Percentiles rank a stretch among this genome's conserved stretches.
These are phyloP conservation scores for Noccaea bulbosa DNA, from an alignment of 345 rosid genomes.

Conservation along the genomic window DNA sequence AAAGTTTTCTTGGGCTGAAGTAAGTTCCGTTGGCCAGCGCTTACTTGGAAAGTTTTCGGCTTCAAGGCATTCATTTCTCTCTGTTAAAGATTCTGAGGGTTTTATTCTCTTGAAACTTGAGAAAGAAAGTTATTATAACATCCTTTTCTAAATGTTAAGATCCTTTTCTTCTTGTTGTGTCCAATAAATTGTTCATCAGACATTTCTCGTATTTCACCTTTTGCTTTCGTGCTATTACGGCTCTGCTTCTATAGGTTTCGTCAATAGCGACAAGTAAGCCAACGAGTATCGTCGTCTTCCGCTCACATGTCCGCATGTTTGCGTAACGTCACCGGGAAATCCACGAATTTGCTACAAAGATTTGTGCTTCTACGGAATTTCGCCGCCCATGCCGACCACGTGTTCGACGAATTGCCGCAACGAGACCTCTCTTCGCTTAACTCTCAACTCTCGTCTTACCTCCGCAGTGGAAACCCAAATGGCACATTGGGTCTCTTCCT, in stretches of 20 bases:
- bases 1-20: slow-evolving; percentile 23
- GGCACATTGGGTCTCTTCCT: slow-evolving; percentile 63
- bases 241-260: background rate
- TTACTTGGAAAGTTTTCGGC: slow-evolving; percentile 20
- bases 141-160: slow-evolving; percentile 1
- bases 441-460: slow-evolving; percentile 54
- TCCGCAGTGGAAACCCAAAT: slow-evolving; percentile 48
- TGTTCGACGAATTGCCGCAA: slow-evolving; percentile 60
- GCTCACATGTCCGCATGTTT: slow-evolving; percentile 37
- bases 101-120: slow-evolving; percentile 29
- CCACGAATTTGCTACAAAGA: background rate
- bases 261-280: background rate
- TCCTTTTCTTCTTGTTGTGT: slow-evolving; percentile 27
- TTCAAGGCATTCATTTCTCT: slow-evolving; percentile 29
- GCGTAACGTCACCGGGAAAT: slow-evolving; percentile 6
- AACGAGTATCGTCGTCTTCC: slow-evolving; percentile 6
- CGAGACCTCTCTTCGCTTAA: slow-evolving; percentile 52
- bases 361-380: background rate
- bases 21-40: slow-evolving; percentile 14
- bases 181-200: slow-evolving; percentile 33
- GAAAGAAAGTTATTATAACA: slow-evolving; percentile 33
- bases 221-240: slow-evolving; percentile 1
- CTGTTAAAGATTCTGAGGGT: slow-evolving; percentile 27
- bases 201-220: slow-evolving; percentile 7
- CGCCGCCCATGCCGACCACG: slow-evolving; percentile 21